Base-by-base conservation (phyloP, 352 stramenopile species). In the Globisporangium apiculatum region DNA sequence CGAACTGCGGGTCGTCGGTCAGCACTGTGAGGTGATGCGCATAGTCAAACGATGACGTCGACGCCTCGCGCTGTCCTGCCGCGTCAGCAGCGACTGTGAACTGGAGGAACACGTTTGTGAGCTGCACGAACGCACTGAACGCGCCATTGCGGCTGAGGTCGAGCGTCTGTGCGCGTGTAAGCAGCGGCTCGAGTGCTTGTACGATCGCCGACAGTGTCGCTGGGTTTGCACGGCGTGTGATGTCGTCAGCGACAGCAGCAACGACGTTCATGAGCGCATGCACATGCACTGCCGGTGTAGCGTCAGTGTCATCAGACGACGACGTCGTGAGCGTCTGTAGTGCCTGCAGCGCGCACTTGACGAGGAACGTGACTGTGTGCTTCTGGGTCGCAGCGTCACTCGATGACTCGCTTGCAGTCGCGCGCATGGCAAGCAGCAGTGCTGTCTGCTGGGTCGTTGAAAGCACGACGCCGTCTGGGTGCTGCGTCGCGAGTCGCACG, bases 371-470 rank as follows among this genome's bases (percentile, higher is more conserved):
- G 7, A 66, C 37, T 5, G 51, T 9, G 3, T n/a, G 50, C 40
- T 58, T 37, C 40, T 59, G 54, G 10, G 45, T 43, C 37, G 54
- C 57, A 31, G 24, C 24, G 24, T 31, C 24, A 35, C 41, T 57
- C 58, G 56, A 46, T 11, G 40, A 12, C 9, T 38, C 55, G 24
- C 47, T 24, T 10, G 18, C 31, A 40, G n/a, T 71, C 8, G 53
- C 55, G 24, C 65, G 71, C 54, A 69, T 62, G 45, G 77, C 18
- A n/a, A 82, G 47, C 31, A 86, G 57, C 5, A 82, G 37, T 14
- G 64, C 67, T 4, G 72, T 46, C 12, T 82, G 48, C 18, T 86
- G 76, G 1, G 48, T 47, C n/a, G 4, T 1, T 4, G 72, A 64
- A 31, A 75, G 57, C 31, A 82, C 48, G 14, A 17, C 50, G 7